Evolutionary conservation across 805 yeast genomes (phyloP).

Genomic region (Saturnispora mendoncae): DNA sequence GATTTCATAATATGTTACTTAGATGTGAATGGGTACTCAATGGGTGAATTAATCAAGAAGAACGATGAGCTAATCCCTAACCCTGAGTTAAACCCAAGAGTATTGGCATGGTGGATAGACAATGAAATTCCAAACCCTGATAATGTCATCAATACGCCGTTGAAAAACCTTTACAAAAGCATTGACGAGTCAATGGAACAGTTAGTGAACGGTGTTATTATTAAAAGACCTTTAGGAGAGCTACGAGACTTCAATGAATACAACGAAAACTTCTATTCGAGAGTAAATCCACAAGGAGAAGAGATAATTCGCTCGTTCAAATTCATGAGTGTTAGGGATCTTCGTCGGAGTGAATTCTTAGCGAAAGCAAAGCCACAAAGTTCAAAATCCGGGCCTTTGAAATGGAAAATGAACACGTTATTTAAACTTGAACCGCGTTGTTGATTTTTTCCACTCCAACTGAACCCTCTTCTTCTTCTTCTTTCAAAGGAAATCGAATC

Average conservation of each 20-base stretch:
- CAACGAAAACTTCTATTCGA: slow-evolving; percentile 24
- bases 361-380: background rate
- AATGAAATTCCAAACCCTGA: slow-evolving; percentile 27
- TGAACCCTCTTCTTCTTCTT: too few species aligned
- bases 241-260: slow-evolving; percentile 14
- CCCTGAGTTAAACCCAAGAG: slow-evolving; percentile 7
- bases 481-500: too few species aligned
- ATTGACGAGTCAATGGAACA: slow-evolving; percentile 25
- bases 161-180: slow-evolving; percentile 40
- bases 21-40: slow-evolving; percentile 28
- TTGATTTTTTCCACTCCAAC: too few species aligned
- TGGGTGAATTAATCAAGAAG: background rate
- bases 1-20: slow-evolving; percentile 37
- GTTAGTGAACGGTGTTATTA: background rate
- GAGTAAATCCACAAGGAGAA: slow-evolving; percentile 19
- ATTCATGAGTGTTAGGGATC: slow-evolving; percentile 23
- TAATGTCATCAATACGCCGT: slow-evolving; percentile 36
- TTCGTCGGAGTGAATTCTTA: slow-evolving; percentile 18
- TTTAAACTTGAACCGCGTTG: slow-evolving; percentile 2
- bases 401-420: slow-evolving; percentile 23
- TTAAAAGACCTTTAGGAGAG: background rate
- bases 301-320: slow-evolving; percentile 24
- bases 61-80: background rate
- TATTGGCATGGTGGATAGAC: slow-evolving; percentile 29
- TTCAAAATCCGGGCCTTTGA: slow-evolving; percentile 15